phyloP scores from a whole-genome alignment of 345 rosid genomes.

The Eucalyptus erythrocorys region DNA sequence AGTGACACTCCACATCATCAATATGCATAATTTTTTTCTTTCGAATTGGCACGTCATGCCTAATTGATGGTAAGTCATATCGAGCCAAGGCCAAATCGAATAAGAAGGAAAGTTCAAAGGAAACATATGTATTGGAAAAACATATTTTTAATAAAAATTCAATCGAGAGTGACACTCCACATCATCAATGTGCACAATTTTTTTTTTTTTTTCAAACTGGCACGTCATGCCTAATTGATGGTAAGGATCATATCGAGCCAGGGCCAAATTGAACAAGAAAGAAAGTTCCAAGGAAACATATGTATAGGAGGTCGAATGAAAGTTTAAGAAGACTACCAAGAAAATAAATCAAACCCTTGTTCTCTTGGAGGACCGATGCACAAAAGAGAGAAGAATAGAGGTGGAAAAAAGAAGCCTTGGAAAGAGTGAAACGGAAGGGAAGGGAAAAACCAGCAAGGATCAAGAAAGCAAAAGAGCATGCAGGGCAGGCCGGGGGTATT shows the following conservation, averaged over 20 bases:
- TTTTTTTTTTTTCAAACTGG: background rate
- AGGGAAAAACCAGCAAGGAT: background rate
- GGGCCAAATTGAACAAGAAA: background rate
- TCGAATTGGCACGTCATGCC: background rate
- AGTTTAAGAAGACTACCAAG: background rate
- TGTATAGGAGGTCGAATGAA: background rate
- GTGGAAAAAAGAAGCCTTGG: background rate
- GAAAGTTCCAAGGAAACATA: background rate
- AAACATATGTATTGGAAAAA: fast-evolving
- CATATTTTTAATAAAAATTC: too few species aligned
- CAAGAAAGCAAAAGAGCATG: background rate
- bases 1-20: background rate
- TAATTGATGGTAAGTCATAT: background rate
- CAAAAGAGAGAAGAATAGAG: background rate
- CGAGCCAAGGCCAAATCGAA: background rate
- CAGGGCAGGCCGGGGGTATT: background rate
- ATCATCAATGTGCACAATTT: too few species aligned
- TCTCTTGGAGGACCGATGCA: background rate
- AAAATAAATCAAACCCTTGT: background rate
- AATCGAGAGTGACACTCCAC: too few species aligned
- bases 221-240: background rate
- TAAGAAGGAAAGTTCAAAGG: too few species aligned
- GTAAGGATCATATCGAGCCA: background rate
- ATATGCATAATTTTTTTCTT: too few species aligned
- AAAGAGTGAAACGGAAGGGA: background rate